Base-by-base conservation (phyloP, 495 filamentous ascomycete species). In the Tetracladium marchalianum region DNA sequence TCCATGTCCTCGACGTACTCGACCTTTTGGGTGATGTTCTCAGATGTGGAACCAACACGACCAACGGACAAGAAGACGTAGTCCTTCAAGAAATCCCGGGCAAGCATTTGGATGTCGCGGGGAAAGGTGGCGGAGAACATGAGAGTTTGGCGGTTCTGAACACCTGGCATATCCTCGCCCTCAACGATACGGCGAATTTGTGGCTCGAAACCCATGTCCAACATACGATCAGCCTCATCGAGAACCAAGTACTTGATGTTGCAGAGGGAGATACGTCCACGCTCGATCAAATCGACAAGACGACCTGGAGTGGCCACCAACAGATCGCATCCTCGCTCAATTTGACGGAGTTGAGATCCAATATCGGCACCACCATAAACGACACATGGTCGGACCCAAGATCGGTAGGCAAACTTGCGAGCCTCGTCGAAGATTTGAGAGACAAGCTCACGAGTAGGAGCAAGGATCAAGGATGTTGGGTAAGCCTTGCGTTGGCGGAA, bases 121-220 rank as follows among this genome's bases (percentile, higher is more conserved):
- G 93, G 92, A 78, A 98, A 98, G 43, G 92, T 98, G 60, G 90
- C 90, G 17, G 90, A 97, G 66, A 98, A 98, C 92, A 98, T 98
- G 72, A 98, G 90, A 35, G 92, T 95, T 67, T 97, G 93, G 59
- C 93, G 88, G 56, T 74, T 68, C 47, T 84, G 72, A 50, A 88
- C 86, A 38, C 69, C 66, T 32, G 93, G 92, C 92, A 97, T 96
- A 61, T 98, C 92, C 68, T 95, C 92, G 51, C 85, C 87, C 67
- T 98, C 90, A 18, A 98, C 90, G 56, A 98, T 97, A 54, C 92
- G 84, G 54, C 92, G 90, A 64, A 98, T 96, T 68, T 98, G 92
- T 57, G 92, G 92, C 74, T 98, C 92, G 76, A 98, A 98, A 84
- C 92, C 92, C 92, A 98, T 97, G 73, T 98, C 92, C 76, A 98